A percentile compares a stretch with the other conserved stretches of the same genome.
Evolutionary conservation across 208 protist genomes (phyloP).

Genomic region (Wallacemonas sp.): DNA sequence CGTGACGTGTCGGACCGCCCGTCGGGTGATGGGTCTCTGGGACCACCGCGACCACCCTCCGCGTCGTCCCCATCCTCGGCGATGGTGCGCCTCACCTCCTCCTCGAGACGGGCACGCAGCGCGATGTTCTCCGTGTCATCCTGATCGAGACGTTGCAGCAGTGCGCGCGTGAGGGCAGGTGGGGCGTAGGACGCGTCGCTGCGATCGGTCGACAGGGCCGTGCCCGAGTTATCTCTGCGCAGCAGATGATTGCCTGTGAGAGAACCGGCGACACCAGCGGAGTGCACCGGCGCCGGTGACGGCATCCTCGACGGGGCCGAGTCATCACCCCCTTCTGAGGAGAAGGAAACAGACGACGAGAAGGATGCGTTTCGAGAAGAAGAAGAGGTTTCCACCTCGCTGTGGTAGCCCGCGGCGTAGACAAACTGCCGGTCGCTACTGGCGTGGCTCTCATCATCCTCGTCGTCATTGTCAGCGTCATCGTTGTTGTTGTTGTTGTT

Average conservation of each 20-base stretch:
- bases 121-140: conserved; percentile 4
- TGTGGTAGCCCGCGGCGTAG: conserved; percentile 24
- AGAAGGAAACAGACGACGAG: background rate
- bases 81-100: no score
- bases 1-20: conserved; percentile 15
- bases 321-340: background rate
- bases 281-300: background rate
- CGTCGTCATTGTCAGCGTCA: background rate
- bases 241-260: no score
- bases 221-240: no score
- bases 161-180: conserved; percentile 7
- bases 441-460: background rate
- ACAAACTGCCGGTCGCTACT: background rate
- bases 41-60: background rate
- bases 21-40: background rate
- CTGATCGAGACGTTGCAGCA: conserved; percentile 8
- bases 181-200: conserved; percentile 10
- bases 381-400: background rate
- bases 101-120: background rate
- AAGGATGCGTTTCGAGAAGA: background rate
- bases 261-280: no score
- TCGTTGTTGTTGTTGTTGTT: no score
- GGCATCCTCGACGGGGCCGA: background rate
- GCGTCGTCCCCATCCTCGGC: no score
- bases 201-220: background rate